Evolutionary conservation across 306 rosid genomes (phyloP), one percentile per base, ranked within the genome.

Genomic region (Rosa rugosa): DNA sequence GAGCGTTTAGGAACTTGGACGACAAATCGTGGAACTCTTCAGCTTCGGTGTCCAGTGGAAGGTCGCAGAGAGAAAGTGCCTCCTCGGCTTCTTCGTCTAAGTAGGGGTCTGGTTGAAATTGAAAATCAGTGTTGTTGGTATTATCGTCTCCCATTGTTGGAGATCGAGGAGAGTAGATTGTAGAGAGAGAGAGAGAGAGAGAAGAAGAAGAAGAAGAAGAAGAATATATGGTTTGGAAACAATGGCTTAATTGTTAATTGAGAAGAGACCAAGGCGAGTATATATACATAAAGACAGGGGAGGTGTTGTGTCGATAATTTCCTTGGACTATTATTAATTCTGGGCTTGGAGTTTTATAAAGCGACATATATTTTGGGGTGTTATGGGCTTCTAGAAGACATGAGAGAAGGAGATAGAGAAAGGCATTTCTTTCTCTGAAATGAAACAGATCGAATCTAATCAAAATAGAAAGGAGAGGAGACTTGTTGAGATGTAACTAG

Each of bases 51-150:
- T 49, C 71, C 0, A 92, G 75, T 0, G 94, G 93, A 72, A 90
- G 83, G 72, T 92, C 94, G 54, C 85, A 85, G 0, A 92, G 84
- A 0, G 97, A 90, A 47, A 90, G 91, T 4, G 92, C 86, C 31
- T 91, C 91, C 7, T 83, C 87, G 2, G 50, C 73, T 41, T 77
- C 85, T 6, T 59, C 79, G 6, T 50, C 73, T 11, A 66, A 40
- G 11, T 54, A 85, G 1, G 13, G 0, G 4, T 44, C 71, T 5
- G 0, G 10, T 12, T 62, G 66, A 69, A 36, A 66, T 4, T 6
- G 1, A 57, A 42, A n/a, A 18, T 66, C 68, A 3, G 4, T 13
- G 34, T 62, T 23, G 36, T 59, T 46, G 71, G 25, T 42, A 60
- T 44, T 44, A 3, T 75, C 46, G 20, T 45, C 71, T 20, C 10